Percentiles rank a stretch among this genome's conserved stretches.
Evolutionary conservation across 495 filamentous ascomycete genomes (phyloP).

Genomic region (Rostrohypoxylon terebratum): DNA sequence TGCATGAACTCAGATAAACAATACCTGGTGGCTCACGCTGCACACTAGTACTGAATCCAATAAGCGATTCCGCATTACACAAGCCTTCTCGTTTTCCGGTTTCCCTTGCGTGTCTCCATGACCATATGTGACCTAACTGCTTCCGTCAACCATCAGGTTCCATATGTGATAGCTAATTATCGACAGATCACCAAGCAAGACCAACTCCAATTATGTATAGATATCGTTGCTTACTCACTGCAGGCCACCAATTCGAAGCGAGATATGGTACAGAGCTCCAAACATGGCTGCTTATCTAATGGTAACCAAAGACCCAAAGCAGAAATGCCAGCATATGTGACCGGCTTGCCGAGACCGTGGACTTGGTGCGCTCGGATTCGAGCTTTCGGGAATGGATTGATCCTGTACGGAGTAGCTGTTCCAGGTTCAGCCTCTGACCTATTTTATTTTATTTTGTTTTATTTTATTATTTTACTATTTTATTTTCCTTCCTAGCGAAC

Average conservation of each 20-base stretch:
- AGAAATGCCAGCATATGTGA: conserved; percentile 23
- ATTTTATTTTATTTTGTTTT: conserved; percentile 21
- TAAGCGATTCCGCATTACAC: conserved; percentile 31
- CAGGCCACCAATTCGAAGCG: conserved; percentile 31
- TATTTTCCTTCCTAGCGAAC: conserved; percentile 26
- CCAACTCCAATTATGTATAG: background rate
- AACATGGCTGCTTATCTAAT: conserved; percentile 29
- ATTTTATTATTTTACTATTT: too few species aligned
- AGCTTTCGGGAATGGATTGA: conserved; percentile 27
- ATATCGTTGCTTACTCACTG: conserved; percentile 21
- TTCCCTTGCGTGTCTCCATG: conserved; percentile 4
- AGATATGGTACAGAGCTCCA: conserved; percentile 16
- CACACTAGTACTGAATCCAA: conserved; percentile 46
- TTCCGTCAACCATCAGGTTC: background rate
- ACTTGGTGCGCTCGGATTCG: conserved; percentile 19
- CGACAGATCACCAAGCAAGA: conserved; percentile 11
- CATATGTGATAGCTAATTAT: conserved; percentile 6
- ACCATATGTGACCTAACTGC: conserved; percentile 1
- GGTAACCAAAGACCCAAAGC: conserved; percentile 21
- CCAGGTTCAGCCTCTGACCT: conserved; percentile 37
- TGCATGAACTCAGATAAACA: conserved; percentile 52
- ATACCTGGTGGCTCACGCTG: conserved; percentile 50
- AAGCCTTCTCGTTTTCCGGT: conserved; percentile 4
- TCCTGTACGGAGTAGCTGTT: conserved; percentile 28
- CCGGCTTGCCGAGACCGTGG: conserved; percentile 32